Base-by-base conservation (phyloP, 192 early-diverging fungal species). In the Podila clonocystis region DNA sequence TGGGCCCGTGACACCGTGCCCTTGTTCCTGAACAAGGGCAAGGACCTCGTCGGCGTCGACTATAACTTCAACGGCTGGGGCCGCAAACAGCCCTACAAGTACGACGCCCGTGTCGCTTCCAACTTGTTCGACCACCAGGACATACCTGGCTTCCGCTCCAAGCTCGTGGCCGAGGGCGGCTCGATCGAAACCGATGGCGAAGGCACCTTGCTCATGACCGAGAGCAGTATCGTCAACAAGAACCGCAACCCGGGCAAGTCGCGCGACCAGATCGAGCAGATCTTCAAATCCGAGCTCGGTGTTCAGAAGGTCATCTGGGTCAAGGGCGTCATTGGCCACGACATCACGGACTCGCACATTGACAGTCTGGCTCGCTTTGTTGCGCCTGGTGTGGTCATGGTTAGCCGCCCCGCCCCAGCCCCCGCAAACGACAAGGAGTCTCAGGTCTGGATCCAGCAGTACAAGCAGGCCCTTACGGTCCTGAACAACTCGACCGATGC, bases 311-410 rank as follows among this genome's bases (percentile, higher is more conserved):
- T 72, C 38, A 72, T 72, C 24, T 72, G 70, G 70, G 50, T 72
- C 50, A 52, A 57, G 50, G 70, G 70, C 29, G 70, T 72, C 60
- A 72, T 63, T 28, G 71, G 29, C 38, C 63, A 73, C 50, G 71
- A 73, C 41, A 73, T 73, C 30, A 73, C 71, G 12, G 71, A 63
- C 29, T 65, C 64, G 15, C 71, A 73, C 50, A 60, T 73, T 24
- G 71, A 73, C 71, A 67, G 63, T 33, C 58, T 67, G 30, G 71
- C 71, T n/a, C 71, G 71, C 52, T 68, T 73, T 33, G 57, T 68
- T 49, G 71, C 64, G 0, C 71, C 63, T n/a, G 71, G 71, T 59
- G 58, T 67, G 4, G 64, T 73, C 19, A 66, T 73, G 58, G 59
- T 70, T 48, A 70, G 68, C 24, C 68, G 59, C 15, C 68, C 68